Evolutionary conservation across 1,284 basidiomycete genomes (phyloP), one percentile per base, ranked within the genome.

Genomic region (Fomitopsis betulina): DNA sequence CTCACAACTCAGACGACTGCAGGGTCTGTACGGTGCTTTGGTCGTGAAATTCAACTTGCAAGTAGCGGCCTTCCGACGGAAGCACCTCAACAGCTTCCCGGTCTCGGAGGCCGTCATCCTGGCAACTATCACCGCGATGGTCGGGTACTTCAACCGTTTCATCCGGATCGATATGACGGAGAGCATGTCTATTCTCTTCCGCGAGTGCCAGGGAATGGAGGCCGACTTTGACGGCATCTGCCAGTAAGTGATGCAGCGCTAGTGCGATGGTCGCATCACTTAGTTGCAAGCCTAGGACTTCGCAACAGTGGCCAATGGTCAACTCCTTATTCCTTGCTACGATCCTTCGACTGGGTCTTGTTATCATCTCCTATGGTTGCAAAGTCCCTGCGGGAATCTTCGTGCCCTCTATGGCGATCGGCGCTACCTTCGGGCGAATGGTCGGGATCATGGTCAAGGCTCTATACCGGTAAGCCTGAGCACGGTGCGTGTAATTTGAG

Each of bases 371-470:
- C 0, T 99, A 98, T 72, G 97, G 97, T 0, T 92, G 88, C 71
- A 98, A 96, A 73, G 96, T 99, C 0, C 97, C 97, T 0, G 94
- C 93, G 6, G 97, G 97, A 53, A 98, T 98, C 66, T 98, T 98
- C 67, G 92, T 98, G 0, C 96, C 96, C 0, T 97, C 94, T 1
- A 98, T 98, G 95, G 96, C 96, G 2, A 88, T 98, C 49, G 96
- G 96, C 19, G 96, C 96, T 2, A 93, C 93, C 0, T 98, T 98
- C 70, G 96, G 96, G 1, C 80, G 96, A 35, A 96, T 98, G 93
- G 76, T 98, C 15, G 96, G 96, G 0, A 98, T 98, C 61, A 80
- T 96, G 62, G 93, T 97, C 43, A 96, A 96, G 72, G 95, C 96
- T 0, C 78, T 98, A 71, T 89, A 98, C 71, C 80, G 79, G 94